Evolutionary conservation across 2,329 filamentous ascomycete genomes (phyloP).

Genomic region (Aspergillus bombycis): DNA sequence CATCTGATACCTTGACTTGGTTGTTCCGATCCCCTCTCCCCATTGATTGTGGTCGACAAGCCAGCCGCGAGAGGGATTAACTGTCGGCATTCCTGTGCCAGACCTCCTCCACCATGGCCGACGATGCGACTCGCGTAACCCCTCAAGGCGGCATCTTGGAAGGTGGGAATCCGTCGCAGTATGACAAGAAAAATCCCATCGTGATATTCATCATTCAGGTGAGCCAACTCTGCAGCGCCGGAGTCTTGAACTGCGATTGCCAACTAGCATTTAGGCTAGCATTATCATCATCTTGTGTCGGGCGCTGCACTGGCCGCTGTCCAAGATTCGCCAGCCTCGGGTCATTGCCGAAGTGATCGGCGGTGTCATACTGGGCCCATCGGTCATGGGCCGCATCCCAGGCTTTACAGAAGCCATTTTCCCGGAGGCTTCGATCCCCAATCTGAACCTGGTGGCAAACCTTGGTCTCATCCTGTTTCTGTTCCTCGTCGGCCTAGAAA

Average conservation of each 20-base stretch:
- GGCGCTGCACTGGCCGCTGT: slow-evolving; percentile 74
- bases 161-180: slow-evolving; percentile 68
- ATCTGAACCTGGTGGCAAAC: slow-evolving; percentile 77
- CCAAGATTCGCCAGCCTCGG: slow-evolving; percentile 75
- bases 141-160: slow-evolving; percentile 73
- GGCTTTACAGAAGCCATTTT: slow-evolving; percentile 78
- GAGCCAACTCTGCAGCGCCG: slow-evolving; percentile 13
- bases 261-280: slow-evolving; percentile 54
- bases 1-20: neutral
- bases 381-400: slow-evolving; percentile 83
- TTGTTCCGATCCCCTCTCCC: neutral
- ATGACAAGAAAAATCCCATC: slow-evolving; percentile 72
- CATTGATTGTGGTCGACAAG: neutral
- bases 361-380: slow-evolving; percentile 83
- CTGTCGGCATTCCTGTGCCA: neutral
- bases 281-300: slow-evolving; percentile 78
- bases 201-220: slow-evolving; percentile 77
- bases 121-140: slow-evolving; percentile 28
- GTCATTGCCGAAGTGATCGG: slow-evolving; percentile 85
- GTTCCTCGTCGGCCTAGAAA: slow-evolving; percentile 86
- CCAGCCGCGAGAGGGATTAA: neutral
- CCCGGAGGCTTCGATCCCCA: slow-evolving; percentile 72
- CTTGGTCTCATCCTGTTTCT: slow-evolving; percentile 82
- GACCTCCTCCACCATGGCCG: slow-evolving; percentile 22
- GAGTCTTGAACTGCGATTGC: neutral